Evolutionary conservation across 306 rosid species (phyloP).

Genomic region (Fragaria nilgerrensis): DNA sequence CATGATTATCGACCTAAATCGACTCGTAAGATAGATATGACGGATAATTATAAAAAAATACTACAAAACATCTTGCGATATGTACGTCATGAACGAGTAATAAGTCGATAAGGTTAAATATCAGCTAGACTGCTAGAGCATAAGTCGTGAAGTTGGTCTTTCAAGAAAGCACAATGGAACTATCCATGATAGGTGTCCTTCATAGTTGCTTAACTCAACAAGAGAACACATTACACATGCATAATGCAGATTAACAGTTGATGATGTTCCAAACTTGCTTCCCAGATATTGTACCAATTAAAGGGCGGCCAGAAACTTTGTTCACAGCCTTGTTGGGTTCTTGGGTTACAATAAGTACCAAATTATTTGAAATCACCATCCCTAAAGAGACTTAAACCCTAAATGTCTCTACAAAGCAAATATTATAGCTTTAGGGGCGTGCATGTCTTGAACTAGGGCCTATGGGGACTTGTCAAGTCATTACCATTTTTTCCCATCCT

Average conservation of each 20-base stretch:
- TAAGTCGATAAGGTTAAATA: too few relatives aligned
- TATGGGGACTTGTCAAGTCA: constrained; percentile 20
- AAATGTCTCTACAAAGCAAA: constrained; percentile 9
- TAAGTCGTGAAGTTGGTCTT: too few relatives aligned
- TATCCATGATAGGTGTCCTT: background rate
- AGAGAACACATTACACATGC: background rate
- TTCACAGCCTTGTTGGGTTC: constrained; percentile 17
- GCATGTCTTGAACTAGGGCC: constrained; percentile 26
- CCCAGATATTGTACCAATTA: constrained; percentile 19
- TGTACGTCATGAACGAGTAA: too few relatives aligned
- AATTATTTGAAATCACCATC: constrained; percentile 26
- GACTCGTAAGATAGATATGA: too few relatives aligned
- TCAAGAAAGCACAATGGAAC: background rate
- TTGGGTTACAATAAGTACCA: constrained; percentile 3
- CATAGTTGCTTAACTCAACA: background rate
- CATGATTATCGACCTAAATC: too few relatives aligned
- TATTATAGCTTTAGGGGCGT: background rate
- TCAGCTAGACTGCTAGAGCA: too few relatives aligned
- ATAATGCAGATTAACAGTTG: background rate
- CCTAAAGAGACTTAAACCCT: constrained; percentile 10
- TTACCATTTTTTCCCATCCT: background rate
- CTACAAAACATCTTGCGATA: too few relatives aligned
- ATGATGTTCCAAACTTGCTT: background rate
- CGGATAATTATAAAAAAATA: too few relatives aligned
- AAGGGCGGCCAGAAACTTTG: background rate